phyloP scores from a whole-genome alignment of 1,284 basidiomycete genomes.

The Malassezia furfur region DNA sequence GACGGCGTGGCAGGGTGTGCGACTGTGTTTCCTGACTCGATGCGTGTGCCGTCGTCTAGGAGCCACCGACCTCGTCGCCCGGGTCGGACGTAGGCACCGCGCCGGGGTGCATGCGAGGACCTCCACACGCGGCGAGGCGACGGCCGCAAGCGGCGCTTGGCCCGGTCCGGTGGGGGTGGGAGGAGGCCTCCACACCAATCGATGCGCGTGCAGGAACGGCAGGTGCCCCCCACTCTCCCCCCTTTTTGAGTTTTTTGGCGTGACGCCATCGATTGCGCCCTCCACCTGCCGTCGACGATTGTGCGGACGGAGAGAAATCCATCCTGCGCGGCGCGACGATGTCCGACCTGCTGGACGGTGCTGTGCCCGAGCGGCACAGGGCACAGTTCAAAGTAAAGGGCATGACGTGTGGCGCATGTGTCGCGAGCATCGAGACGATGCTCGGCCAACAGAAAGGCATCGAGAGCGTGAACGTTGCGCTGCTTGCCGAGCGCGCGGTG shows the following conservation, averaged over 20 bases:
- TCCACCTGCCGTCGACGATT: too few relatives aligned
- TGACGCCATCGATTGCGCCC: neutral
- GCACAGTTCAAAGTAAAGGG: slow-evolving; percentile 64
- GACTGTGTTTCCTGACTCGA: neutral
- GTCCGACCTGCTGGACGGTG: neutral
- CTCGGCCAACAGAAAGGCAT: slow-evolving; percentile 77
- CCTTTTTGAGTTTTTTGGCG: too few relatives aligned
- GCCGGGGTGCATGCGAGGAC: neutral
- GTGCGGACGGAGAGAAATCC: neutral
- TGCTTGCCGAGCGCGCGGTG: slow-evolving; percentile 83
- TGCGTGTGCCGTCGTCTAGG: neutral
- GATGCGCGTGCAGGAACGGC: too few relatives aligned
- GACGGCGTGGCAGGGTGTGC: neutral
- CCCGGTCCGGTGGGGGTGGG: too few relatives aligned
- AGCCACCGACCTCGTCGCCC: slow-evolving; percentile 2
- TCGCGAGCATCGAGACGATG: slow-evolving; percentile 88
- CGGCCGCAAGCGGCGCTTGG: too few relatives aligned
- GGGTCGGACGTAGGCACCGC: slow-evolving; percentile 10
- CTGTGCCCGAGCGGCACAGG: slow-evolving; percentile 4
- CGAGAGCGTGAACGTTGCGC: slow-evolving; percentile 74
- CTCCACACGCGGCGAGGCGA: too few relatives aligned
- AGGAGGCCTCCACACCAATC: neutral
- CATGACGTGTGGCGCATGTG: slow-evolving; percentile 82
- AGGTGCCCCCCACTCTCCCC: too few relatives aligned
- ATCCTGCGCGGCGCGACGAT: neutral